Conservation (phyloP, 768 basidiomycete species). For the Tylopilus rubrobrunneus region DNA sequence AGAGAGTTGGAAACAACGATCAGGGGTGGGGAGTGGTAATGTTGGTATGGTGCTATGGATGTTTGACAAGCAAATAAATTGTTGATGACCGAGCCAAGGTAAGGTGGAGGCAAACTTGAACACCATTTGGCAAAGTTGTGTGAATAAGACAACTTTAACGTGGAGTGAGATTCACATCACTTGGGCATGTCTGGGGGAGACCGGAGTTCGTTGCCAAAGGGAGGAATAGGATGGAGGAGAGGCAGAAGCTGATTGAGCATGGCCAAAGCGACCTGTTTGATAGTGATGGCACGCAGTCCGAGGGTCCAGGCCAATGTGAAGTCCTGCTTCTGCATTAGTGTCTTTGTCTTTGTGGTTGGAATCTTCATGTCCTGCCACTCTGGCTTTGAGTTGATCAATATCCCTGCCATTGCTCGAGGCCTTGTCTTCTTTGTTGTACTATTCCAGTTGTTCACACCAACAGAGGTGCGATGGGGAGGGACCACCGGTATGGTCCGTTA, state of each 20-base stretch:
- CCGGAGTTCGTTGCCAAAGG: constrained; percentile 46
- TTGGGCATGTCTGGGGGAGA: constrained; percentile 52
- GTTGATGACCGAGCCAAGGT: constrained; percentile 73
- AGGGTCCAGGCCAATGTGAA: constrained; percentile 58
- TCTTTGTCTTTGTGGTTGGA: constrained; percentile 58
- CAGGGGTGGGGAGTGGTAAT: constrained; percentile 33
- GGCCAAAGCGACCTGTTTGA: constrained; percentile 78
- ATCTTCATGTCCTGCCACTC: constrained; percentile 46
- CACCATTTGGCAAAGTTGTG: constrained; percentile 77
- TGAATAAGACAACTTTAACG: constrained; percentile 39
- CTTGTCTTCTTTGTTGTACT: constrained; percentile 74
- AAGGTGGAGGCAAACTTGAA: constrained; percentile 72
- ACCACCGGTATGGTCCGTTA: constrained; percentile 79
- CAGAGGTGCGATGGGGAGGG: constrained; percentile 53
- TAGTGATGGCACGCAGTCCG: constrained; percentile 70
- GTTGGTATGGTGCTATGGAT: constrained; percentile 38
- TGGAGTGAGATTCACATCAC: constrained; percentile 21
- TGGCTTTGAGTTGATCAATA: constrained; percentile 42
- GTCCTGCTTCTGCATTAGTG: constrained; percentile 55
- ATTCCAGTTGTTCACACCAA: constrained; percentile 69
- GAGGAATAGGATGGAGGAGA: constrained; percentile 48
- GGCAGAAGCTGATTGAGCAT: constrained; percentile 81
- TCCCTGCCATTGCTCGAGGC: constrained; percentile 60
- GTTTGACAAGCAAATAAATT: constrained; percentile 76
- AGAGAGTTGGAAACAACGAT: constrained; percentile 28